These are phyloP conservation scores for Plasmodium inui DNA, from an alignment of 169 alveolate species.

Conservation along the genomic window DNA sequence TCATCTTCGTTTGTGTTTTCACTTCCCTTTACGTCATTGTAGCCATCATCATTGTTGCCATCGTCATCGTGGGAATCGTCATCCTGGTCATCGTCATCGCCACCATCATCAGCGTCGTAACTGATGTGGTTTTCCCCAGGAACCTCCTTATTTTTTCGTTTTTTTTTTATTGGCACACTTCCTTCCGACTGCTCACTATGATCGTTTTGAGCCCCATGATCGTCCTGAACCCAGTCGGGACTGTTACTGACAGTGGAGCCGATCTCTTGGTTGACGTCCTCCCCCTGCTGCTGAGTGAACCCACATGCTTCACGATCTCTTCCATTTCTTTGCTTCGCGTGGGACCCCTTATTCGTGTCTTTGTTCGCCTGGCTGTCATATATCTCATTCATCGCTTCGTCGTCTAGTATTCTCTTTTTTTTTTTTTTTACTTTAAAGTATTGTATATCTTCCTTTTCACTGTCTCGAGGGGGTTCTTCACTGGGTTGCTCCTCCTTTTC, in stretches of 20 bases:
- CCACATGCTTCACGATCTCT: neutral
- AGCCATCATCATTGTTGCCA: no score
- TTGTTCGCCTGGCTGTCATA: neutral
- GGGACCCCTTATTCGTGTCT: neutral
- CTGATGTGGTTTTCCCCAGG: neutral
- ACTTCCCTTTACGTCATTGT: neutral
- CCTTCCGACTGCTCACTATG: neutral
- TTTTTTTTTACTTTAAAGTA: slow-evolving; percentile 42
- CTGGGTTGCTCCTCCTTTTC: neutral
- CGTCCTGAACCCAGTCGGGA: neutral
- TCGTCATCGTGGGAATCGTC: neutral
- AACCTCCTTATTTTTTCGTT: neutral
- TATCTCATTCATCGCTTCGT: slow-evolving; percentile 19
- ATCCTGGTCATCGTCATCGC: neutral
- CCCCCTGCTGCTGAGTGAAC: neutral
- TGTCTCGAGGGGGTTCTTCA: neutral
- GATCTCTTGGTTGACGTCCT: neutral
- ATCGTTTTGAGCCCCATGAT: neutral
- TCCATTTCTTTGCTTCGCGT: neutral
- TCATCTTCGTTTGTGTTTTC: neutral
- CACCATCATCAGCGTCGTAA: neutral
- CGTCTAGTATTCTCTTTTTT: slow-evolving; percentile 53
- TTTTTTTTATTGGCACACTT: neutral
- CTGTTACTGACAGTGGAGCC: neutral
- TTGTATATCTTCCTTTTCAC: slow-evolving; percentile 13